A percentile compares a stretch with the other conserved stretches of the same genome.
These are phyloP conservation scores for Starmerella potacharoeniae DNA, from an alignment of 805 yeast genomes.

Conservation along the genomic window DNA sequence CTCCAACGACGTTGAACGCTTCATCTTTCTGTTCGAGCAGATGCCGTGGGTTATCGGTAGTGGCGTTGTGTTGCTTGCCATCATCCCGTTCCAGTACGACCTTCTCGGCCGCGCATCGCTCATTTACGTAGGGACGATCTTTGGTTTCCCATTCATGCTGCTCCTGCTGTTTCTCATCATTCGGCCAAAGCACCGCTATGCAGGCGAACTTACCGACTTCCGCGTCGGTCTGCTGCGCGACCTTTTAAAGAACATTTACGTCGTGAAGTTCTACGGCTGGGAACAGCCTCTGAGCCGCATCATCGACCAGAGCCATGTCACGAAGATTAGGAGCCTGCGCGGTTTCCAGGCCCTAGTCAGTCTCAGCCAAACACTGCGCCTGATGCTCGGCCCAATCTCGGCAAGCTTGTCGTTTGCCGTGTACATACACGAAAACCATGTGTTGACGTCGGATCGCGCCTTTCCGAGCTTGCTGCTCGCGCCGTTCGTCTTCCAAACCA, in stretches of 20 bases:
- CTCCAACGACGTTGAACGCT: neutral
- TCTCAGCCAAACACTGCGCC: neutral
- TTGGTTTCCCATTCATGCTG: no score
- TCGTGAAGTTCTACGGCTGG: slow-evolving; percentile 83
- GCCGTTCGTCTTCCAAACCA: slow-evolving; percentile 34
- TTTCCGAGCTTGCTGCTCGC: slow-evolving; percentile 8
- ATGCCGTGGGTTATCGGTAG: neutral
- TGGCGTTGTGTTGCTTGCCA: neutral
- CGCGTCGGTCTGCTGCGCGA: slow-evolving; percentile 70
- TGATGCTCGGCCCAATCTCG: neutral
- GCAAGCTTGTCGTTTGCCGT: neutral
- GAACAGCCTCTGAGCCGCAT: slow-evolving; percentile 58
- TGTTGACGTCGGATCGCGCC: neutral
- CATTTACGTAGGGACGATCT: neutral
- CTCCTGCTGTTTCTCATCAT: neutral
- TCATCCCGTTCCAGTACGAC: neutral
- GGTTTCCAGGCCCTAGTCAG: no score
- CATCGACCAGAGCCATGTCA: slow-evolving; percentile 26
- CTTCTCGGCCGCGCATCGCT: neutral
- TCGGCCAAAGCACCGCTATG: neutral
- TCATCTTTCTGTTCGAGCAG: neutral
- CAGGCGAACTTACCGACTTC: slow-evolving; percentile 41
- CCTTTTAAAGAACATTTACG: slow-evolving; percentile 58
- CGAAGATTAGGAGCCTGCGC: neutral
- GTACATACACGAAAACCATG: neutral